Base-by-base conservation (phyloP, 2,329 filamentous ascomycete species). In the Fusarium begoniae region DNA sequence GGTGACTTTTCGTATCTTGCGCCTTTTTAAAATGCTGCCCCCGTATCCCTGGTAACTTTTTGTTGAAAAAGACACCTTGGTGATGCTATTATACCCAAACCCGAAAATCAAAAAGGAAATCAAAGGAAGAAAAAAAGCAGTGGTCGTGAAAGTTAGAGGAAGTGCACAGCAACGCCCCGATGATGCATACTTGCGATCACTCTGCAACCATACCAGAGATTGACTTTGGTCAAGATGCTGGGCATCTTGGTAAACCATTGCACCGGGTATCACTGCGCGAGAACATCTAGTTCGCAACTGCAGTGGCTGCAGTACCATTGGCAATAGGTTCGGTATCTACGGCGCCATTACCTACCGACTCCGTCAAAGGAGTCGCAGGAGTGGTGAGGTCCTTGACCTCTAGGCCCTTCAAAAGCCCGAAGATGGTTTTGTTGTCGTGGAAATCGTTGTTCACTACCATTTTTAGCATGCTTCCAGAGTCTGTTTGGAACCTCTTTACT, bases 361-460 rank as follows among this genome's bases (percentile, higher is more conserved):
- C 63, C 41, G 81, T 76, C 60, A 81, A 77, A 61, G 76, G 63
- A 70, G 76, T 66, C 40, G 76, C 71, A 17, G 78, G 75, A 62
- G 74, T 80, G 72, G 93, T 89, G 56, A 95, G 84, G 70, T 91
- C 89, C 51, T 90, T 84, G n/a, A 94, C 90, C 69, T 89, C 82
- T 8, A 99, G 87, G 30, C 90, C 94, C 22, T 95, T 89, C 81
- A 99, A 96, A 32, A 98, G 87, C 51, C 93, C 89, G 81, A 98
- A 98, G 76, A 99, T 93, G 63, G 91, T 92, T 59, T 90, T 88
- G 63, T 90, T 90, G 77, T 94, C 88, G 82, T 97, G 94, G 91
- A 99, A 99, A 82, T 99, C 95, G 80, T 99, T 99, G 86, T 99
- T 95, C 35, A 99, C 96, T 95, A 74, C 40, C 35, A 43, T 47